Percentiles rank a stretch among this genome's conserved stretches.
Conservation (phyloP, 352 stramenopile genomes). For the Phytophthora brassicae region DNA sequence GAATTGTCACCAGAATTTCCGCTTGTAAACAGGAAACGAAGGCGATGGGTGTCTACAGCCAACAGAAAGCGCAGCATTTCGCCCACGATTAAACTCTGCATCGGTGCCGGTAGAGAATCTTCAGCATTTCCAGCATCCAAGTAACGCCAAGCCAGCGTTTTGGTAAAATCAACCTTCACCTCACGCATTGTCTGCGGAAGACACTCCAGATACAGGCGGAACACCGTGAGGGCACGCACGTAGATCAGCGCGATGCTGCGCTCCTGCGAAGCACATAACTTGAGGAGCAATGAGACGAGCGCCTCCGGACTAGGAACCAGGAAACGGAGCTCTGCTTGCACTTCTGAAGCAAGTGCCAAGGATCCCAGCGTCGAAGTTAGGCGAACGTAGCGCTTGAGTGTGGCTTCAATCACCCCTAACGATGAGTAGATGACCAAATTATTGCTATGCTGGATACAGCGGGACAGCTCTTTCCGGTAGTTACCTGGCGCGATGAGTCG, state of each 20-base stretch:
- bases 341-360: conserved; percentile 28
- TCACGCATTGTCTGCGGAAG: conserved; percentile 76
- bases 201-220: conserved; percentile 75
- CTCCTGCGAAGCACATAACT: conserved; percentile 53
- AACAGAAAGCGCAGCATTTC: conserved; percentile 76
- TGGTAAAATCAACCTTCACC: conserved; percentile 85
- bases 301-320: conserved; percentile 76
- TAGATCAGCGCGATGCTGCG: conserved; percentile 61
- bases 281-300: conserved; percentile 78
- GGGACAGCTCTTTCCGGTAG: conserved; percentile 80
- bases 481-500: conserved; percentile 69
- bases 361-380: conserved; percentile 31
- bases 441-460: conserved; percentile 75
- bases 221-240: conserved; percentile 70
- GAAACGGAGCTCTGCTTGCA: conserved; percentile 70
- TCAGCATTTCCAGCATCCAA: conserved; percentile 28
- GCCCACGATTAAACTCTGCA: conserved; percentile 61
- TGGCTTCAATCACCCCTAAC: conserved; percentile 66
- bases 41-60: conserved; percentile 51
- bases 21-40: conserved; percentile 54
- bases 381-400: conserved; percentile 54
- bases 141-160: conserved; percentile 66
- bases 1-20: conserved; percentile 28
- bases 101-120: conserved; percentile 17
- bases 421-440: conserved; percentile 75